A percentile compares a stretch with the other conserved stretches of the same genome.
Conservation (phyloP, 2,329 filamentous ascomycete species). For the Alternaria conjuncta region DNA sequence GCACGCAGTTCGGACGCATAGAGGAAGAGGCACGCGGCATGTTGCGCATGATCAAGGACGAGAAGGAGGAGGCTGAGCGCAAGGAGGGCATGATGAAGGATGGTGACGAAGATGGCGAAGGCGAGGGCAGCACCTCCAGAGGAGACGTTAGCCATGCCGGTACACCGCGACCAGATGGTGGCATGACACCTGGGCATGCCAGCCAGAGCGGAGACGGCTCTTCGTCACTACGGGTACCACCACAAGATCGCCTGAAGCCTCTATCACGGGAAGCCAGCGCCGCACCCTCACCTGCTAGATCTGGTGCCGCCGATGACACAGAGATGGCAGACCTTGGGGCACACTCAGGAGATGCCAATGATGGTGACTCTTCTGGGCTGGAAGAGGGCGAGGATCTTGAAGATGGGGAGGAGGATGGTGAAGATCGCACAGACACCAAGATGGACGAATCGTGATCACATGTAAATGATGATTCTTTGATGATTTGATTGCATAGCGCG, state of each 20-base stretch:
- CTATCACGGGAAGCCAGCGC: slow-evolving; percentile 36
- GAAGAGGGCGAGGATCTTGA: slow-evolving; percentile 43
- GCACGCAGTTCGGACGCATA: slow-evolving; percentile 85
- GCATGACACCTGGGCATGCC: slow-evolving; percentile 49
- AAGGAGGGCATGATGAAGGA: slow-evolving; percentile 70
- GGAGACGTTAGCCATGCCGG: slow-evolving; percentile 51
- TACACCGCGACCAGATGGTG: slow-evolving; percentile 54
- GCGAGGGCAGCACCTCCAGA: slow-evolving; percentile 47
- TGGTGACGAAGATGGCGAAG: slow-evolving; percentile 50
- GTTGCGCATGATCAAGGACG: slow-evolving; percentile 84
- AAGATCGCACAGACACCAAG: slow-evolving; percentile 24
- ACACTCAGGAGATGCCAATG: slow-evolving; percentile 28
- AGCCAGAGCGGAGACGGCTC: slow-evolving; percentile 41
- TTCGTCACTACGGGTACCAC: slow-evolving; percentile 36
- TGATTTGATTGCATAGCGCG: slow-evolving; percentile 41
- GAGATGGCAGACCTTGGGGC: slow-evolving; percentile 41
- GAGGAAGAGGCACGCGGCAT: slow-evolving; percentile 91
- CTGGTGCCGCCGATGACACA: slow-evolving; percentile 33
- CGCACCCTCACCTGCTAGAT: slow-evolving; percentile 35
- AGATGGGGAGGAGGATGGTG: slow-evolving; percentile 39
- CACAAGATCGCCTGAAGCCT: slow-evolving; percentile 41
- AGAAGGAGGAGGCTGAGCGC: slow-evolving; percentile 92
- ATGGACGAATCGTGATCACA: slow-evolving; percentile 41
- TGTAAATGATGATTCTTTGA: background rate
- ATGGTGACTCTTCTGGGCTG: slow-evolving; percentile 42